Conservation (phyloP, 257 asterid genomes). For the Jacaranda mimosifolia region DNA sequence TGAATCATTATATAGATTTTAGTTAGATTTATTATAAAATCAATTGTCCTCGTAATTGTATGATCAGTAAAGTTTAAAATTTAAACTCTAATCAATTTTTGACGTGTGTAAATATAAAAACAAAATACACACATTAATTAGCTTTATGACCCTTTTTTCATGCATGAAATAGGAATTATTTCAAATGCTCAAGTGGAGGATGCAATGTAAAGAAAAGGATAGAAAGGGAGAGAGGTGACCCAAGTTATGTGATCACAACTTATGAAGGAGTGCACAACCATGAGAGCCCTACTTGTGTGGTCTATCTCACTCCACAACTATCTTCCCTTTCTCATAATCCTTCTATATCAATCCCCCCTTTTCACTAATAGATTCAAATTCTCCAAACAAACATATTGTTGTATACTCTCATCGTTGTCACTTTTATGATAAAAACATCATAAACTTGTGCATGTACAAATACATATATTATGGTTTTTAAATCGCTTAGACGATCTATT, state of each 20-base stretch:
- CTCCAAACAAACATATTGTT: neutral
- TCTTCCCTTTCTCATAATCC: neutral
- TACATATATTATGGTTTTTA: too few relatives aligned
- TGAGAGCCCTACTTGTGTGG: constrained; percentile 31
- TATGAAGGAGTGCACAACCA: constrained; percentile 60
- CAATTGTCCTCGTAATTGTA: too few relatives aligned
- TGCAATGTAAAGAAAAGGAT: constrained; percentile 64
- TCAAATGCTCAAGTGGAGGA: constrained; percentile 55
- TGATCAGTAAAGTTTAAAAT: too few relatives aligned
- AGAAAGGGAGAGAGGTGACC: constrained; percentile 54
- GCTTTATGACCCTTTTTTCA: neutral
- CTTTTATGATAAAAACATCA: too few relatives aligned
- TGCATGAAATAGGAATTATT: constrained; percentile 50
- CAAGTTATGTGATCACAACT: constrained; percentile 58
- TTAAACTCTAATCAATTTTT: too few relatives aligned
- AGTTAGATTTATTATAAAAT: too few relatives aligned
- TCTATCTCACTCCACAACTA: constrained; percentile 20
- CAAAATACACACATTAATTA: too few relatives aligned
- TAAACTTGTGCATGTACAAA: too few relatives aligned
- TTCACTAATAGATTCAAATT: too few relatives aligned
- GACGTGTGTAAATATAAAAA: too few relatives aligned
- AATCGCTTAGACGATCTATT: too few relatives aligned
- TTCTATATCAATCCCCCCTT: neutral
- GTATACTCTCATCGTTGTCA: neutral
- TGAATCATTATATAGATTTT: too few relatives aligned